phyloP scores from a whole-genome alignment of 495 filamentous ascomycete species.

The Neurospora tetrasperma region DNA sequence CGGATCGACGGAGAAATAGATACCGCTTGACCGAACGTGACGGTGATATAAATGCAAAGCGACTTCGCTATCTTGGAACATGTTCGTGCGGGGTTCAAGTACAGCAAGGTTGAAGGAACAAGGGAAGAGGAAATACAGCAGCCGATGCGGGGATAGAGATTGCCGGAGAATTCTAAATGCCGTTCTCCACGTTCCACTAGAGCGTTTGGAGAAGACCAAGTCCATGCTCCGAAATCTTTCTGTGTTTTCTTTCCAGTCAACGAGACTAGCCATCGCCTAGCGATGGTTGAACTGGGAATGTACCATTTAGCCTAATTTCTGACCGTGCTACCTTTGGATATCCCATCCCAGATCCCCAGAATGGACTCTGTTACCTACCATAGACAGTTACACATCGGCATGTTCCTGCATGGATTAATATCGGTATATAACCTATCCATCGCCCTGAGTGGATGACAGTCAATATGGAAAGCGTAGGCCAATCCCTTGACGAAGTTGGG shows the following conservation, averaged over 20 bases:
- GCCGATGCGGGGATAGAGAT: background rate
- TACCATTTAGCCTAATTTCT: constrained; percentile 16
- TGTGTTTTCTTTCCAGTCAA: background rate
- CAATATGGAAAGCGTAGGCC: background rate
- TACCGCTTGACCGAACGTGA: background rate
- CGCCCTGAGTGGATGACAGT: background rate
- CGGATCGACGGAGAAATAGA: background rate
- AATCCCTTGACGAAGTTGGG: background rate
- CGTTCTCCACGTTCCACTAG: constrained; percentile 7
- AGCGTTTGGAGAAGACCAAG: constrained; percentile 6
- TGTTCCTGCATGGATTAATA: constrained; percentile 12
- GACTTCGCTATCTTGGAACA: background rate
- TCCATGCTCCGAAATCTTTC: constrained; percentile 3
- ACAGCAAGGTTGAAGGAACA: background rate
- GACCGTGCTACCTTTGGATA: background rate
- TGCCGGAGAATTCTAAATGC: background rate
- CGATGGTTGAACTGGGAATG: background rate
- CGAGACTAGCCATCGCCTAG: background rate
- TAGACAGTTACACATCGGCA: background rate
- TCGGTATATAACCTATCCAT: constrained; percentile 1
- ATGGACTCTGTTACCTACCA: background rate
- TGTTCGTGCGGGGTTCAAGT: background rate
- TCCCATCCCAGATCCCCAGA: constrained; percentile 11
- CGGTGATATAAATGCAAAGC: background rate
- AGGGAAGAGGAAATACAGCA: background rate